Evolutionary conservation across 2,329 filamentous ascomycete genomes (phyloP).

Genomic region (Kalmusia sp.): DNA sequence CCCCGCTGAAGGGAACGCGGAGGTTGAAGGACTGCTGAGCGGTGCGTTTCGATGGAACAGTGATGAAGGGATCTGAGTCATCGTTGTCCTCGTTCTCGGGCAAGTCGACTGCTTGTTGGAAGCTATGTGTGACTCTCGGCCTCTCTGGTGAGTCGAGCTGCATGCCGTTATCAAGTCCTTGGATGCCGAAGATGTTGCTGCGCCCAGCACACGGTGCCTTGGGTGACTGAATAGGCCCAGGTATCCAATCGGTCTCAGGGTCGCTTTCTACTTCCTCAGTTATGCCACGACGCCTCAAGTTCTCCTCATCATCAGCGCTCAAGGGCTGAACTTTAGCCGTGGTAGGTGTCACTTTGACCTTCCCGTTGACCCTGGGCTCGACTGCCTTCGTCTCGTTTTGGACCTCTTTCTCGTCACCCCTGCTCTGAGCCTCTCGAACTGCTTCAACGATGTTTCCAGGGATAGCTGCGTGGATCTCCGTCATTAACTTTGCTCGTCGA

Average conservation of each 20-base stretch:
- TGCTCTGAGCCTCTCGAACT: conserved; percentile 61
- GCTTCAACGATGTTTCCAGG: conserved; percentile 52
- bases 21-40: conserved; percentile 27
- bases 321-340: conserved; percentile 26
- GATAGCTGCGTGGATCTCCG: conserved; percentile 65
- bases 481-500: conserved; percentile 66
- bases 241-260: conserved; percentile 46
- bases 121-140: conserved; percentile 2
- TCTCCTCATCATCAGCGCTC: conserved; percentile 42
- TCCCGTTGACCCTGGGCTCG: conserved; percentile 30
- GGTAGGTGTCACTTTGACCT: conserved; percentile 23
- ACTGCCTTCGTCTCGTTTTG: conserved; percentile 19
- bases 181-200: conserved; percentile 40
- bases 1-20: conserved; percentile 21
- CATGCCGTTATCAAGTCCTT: conserved; percentile 31
- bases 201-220: conserved; percentile 23
- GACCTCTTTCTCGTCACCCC: conserved; percentile 58
- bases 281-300: conserved; percentile 26
- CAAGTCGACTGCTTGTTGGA: background rate
- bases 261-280: conserved; percentile 37
- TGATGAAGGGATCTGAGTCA: conserved; percentile 32
- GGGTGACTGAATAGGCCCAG: conserved; percentile 30
- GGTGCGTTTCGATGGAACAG: conserved; percentile 25
- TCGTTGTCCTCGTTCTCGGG: conserved; percentile 20
- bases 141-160: conserved; percentile 30